Conservation (phyloP, 2,329 filamentous ascomycete genomes). For the Aspergillus versicolor region DNA sequence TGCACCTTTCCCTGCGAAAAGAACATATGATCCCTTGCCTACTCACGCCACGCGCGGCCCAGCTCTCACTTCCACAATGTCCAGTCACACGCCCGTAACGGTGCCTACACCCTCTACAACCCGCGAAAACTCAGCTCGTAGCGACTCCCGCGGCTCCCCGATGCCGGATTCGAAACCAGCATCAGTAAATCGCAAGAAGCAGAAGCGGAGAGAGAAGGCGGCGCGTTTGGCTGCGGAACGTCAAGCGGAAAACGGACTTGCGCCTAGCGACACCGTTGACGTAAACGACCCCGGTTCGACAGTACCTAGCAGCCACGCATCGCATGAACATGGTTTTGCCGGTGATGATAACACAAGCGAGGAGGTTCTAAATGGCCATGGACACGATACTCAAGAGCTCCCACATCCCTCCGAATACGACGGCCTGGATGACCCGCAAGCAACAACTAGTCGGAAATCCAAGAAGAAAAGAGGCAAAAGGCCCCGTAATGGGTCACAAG, state of each 20-base stretch:
- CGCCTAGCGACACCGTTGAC: constrained; percentile 25
- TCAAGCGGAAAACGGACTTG: constrained; percentile 35
- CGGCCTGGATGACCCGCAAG: constrained; percentile 20
- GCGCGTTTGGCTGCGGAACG: constrained; percentile 65
- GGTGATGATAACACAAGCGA: constrained; percentile 46
- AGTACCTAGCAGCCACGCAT: constrained; percentile 26
- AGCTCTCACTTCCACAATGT: constrained; percentile 27
- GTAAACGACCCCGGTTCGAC: constrained; percentile 36
- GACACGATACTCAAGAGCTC: constrained; percentile 42
- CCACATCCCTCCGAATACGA: constrained; percentile 18
- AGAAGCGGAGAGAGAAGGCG: constrained; percentile 86
- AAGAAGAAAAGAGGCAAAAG: constrained; percentile 46
- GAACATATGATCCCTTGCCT: constrained; percentile 15
- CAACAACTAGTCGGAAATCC: constrained; percentile 32
- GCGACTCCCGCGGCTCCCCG: constrained; percentile 9
- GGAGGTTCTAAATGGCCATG: constrained; percentile 57
- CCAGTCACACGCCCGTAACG: constrained; percentile 26
- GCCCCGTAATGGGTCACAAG: constrained; percentile 34
- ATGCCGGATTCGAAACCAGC: constrained; percentile 35
- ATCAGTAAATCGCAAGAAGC: constrained; percentile 85
- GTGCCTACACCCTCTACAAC: constrained; percentile 29
- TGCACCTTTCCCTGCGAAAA: constrained; percentile 1
- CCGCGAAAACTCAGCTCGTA: constrained; percentile 26
- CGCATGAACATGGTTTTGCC: constrained; percentile 33
- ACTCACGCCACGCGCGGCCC: constrained; percentile 24